A percentile compares a stretch with the other conserved stretches of the same genome.
phyloP scores from a whole-genome alignment of 2,329 filamentous ascomycete genomes.

The Bipolaris gigantea region DNA sequence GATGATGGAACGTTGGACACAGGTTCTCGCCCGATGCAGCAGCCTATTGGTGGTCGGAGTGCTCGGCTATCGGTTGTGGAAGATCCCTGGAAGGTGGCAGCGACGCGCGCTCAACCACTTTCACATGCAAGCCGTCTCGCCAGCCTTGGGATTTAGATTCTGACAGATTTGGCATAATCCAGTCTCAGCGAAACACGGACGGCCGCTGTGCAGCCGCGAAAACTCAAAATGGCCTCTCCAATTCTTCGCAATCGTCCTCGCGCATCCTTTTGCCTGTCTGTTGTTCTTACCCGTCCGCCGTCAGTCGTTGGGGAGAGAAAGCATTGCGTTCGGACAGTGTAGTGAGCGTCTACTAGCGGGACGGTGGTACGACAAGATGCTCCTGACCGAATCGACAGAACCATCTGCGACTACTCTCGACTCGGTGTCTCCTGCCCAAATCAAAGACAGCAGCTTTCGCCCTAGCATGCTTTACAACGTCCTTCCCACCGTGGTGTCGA shows the following conservation, averaged over 20 bases:
- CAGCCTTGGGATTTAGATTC: constrained; percentile 2
- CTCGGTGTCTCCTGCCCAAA: constrained; percentile 11
- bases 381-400: constrained; percentile 1
- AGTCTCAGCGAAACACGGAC: constrained; percentile 18
- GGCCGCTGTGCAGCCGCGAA: constrained; percentile 12
- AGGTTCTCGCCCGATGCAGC: neutral
- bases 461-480: constrained; percentile 57
- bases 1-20: neutral
- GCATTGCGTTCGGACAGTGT: neutral
- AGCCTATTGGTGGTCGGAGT: constrained; percentile 17
- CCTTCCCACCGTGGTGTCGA: constrained; percentile 57
- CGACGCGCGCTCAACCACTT: constrained; percentile 20
- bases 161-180: constrained; percentile 15
- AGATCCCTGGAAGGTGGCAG: constrained; percentile 17
- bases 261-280: neutral
- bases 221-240: neutral
- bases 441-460: constrained; percentile 13
- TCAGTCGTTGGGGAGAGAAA: neutral
- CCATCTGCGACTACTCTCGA: constrained; percentile 10
- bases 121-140: constrained; percentile 24
- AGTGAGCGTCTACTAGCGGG: neutral
- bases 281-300: neutral
- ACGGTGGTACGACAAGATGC: constrained; percentile 22
- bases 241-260: neutral
- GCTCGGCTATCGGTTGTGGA: constrained; percentile 11